phyloP scores from a whole-genome alignment of 2,329 filamentous ascomycete genomes.

The Fonsecaea pedrosoi region DNA sequence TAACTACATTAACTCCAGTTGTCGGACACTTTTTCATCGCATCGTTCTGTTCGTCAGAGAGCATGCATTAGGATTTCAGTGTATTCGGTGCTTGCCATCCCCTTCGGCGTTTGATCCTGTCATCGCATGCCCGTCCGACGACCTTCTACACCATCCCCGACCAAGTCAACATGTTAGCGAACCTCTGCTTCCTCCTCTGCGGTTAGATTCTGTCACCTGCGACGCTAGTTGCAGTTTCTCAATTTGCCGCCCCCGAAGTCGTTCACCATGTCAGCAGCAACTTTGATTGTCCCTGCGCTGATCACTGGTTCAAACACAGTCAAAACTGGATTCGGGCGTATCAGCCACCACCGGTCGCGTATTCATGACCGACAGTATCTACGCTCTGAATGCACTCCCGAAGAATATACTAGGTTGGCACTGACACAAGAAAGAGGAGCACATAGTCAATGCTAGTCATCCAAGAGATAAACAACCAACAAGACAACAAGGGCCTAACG shows the following conservation, averaged over 20 bases:
- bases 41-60: too few species aligned
- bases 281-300: slow-evolving; percentile 21
- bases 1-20: too few species aligned
- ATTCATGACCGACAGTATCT: slow-evolving; percentile 16
- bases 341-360: slow-evolving; percentile 24
- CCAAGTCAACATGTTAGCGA: not conserved
- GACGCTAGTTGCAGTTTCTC: not conserved
- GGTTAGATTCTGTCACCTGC: not conserved
- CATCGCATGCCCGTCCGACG: too few species aligned
- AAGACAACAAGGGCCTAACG: not conserved
- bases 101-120: too few species aligned
- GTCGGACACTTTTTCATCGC: too few species aligned
- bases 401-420: not conserved
- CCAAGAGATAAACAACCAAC: not conserved
- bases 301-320: slow-evolving; percentile 30
- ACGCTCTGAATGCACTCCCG: slow-evolving; percentile 23
- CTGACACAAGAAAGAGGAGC: not conserved
- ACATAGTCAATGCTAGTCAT: not conserved
- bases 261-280: slow-evolving; percentile 6
- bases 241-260: not conserved
- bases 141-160: not conserved
- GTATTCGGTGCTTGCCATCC: too few species aligned
- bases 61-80: too few species aligned
- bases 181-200: not conserved
- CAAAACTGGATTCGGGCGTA: slow-evolving; percentile 25